These are phyloP conservation scores for Bipolaris sorokiniana DNA, from an alignment of 2,329 filamentous ascomycete species.

Conservation along the genomic window DNA sequence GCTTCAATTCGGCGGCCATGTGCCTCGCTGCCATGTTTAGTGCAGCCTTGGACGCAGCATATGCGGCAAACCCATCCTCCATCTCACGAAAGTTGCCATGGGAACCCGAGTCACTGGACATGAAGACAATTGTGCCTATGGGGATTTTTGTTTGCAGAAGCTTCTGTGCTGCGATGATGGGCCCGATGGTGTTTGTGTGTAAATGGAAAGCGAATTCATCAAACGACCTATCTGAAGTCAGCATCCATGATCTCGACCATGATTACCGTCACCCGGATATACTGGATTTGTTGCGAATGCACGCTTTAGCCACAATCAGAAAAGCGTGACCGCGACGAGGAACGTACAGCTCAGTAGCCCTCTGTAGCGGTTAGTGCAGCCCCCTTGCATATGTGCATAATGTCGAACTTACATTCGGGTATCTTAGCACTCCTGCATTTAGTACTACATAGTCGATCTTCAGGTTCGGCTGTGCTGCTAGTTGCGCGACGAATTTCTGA, in stretches of 20 bases:
- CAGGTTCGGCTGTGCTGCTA: constrained; percentile 50
- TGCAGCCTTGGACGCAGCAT: constrained; percentile 63
- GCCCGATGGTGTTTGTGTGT: constrained; percentile 64
- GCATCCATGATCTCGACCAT: background rate
- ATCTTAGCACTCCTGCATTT: constrained; percentile 63
- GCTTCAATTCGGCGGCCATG: constrained; percentile 61
- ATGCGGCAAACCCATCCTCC: constrained; percentile 65
- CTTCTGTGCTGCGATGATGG: constrained; percentile 62
- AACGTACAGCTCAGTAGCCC: constrained; percentile 59
- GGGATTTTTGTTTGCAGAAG: constrained; percentile 56
- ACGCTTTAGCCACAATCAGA: constrained; percentile 28
- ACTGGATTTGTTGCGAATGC: constrained; percentile 22
- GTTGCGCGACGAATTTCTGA: constrained; percentile 53
- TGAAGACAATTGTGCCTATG: constrained; percentile 60
- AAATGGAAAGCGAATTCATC: constrained; percentile 61
- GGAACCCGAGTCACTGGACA: constrained; percentile 64
- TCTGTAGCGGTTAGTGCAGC: constrained; percentile 48
- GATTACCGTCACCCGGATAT: background rate
- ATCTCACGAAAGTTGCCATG: constrained; percentile 58
- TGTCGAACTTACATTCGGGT: constrained; percentile 59
- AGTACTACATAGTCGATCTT: constrained; percentile 62
- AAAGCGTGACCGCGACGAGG: constrained; percentile 26
- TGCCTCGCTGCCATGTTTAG: constrained; percentile 63
- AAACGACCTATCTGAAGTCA: constrained; percentile 53
- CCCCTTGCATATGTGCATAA: constrained; percentile 14